Evolutionary conservation across 169 alveolate genomes (phyloP).

Genomic region (Plasmodium adleri): DNA sequence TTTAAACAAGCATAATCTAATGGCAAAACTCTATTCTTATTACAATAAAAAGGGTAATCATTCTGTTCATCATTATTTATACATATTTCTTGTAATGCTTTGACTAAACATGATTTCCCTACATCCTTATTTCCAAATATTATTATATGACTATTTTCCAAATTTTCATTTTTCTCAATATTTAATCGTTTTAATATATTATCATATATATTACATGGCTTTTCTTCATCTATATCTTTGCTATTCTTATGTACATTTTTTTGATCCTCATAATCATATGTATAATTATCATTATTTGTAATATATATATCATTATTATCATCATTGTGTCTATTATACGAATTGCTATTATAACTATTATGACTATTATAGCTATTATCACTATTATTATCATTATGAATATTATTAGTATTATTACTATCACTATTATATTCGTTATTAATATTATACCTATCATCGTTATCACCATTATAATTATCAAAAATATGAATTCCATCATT

Average conservation of each 20-base stretch:
- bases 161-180: slow-evolving; percentile 27
- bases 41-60: slow-evolving; percentile 3
- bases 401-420: not conserved
- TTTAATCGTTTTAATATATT: slow-evolving; percentile 61
- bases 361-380: not conserved
- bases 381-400: not conserved
- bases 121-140: slow-evolving; percentile 69
- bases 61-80: slow-evolving; percentile 12
- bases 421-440: not conserved
- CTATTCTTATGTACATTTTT: not conserved
- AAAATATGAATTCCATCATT: too few species aligned
- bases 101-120: slow-evolving; percentile 46
- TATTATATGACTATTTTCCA: slow-evolving; percentile 66
- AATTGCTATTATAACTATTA: not conserved
- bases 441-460: not conserved
- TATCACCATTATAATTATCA: not conserved
- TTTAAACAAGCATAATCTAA: slow-evolving; percentile 65
- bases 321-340: not conserved
- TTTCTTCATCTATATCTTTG: not conserved
- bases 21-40: slow-evolving; percentile 48
- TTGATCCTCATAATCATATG: not conserved
- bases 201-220: slow-evolving; percentile 20
- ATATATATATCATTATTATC: not conserved
- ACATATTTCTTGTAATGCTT: slow-evolving; percentile 29
- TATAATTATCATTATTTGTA: not conserved